These are phyloP conservation scores for Pharnaceum exiguum DNA, from an alignment of 148 eudicot genomes.

Conservation along the genomic window DNA sequence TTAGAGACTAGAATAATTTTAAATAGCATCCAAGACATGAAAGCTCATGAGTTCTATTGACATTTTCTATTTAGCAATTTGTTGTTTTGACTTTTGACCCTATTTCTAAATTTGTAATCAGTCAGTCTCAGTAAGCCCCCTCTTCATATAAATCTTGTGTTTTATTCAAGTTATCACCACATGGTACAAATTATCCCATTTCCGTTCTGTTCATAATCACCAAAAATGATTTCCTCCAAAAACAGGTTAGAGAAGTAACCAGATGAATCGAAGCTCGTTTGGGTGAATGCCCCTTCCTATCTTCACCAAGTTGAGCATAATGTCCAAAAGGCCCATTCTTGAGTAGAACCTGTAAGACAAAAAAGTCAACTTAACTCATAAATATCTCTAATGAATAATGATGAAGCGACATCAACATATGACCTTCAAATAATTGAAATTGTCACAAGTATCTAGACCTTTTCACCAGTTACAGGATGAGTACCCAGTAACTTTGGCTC, in stretches of 20 bases:
- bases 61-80: no score
- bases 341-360: slow-evolving; percentile 51
- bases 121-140: no score
- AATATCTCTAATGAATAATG: not conserved
- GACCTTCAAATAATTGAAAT: slow-evolving; percentile 1
- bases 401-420: not conserved
- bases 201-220: not conserved
- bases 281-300: slow-evolving; percentile 73
- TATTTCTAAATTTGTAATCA: no score
- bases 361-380: not conserved
- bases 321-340: slow-evolving; percentile 86
- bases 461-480: slow-evolving; percentile 72
- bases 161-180: not conserved
- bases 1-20: no score
- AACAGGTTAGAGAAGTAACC: slow-evolving; percentile 25
- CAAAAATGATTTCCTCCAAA: not conserved
- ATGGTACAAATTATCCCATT: not conserved
- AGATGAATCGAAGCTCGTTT: slow-evolving; percentile 70
- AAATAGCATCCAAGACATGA: no score
- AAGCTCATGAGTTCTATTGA: no score
- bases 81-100: no score
- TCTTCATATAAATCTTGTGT: no score
- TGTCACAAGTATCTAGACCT: slow-evolving; percentile 40
- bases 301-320: slow-evolving; percentile 96
- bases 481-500: slow-evolving; percentile 83